Conservation (phyloP, 164 flowering plant species). For the Malania oleifera region DNA sequence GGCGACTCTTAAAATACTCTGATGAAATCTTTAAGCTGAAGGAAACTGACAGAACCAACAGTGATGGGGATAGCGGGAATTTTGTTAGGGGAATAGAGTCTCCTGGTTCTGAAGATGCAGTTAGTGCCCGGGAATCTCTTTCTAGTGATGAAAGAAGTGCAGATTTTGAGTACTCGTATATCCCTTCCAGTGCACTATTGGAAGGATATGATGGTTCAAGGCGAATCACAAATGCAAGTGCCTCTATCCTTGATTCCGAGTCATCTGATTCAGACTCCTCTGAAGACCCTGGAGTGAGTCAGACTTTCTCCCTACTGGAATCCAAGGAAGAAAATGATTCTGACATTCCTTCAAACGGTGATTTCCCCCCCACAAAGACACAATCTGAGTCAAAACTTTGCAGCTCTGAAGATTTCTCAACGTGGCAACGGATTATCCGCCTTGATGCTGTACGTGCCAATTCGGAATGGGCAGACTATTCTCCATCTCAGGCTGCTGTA, state of each 20-base stretch:
- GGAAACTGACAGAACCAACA: conserved; percentile 22
- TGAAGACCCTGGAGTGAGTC: conserved; percentile 34
- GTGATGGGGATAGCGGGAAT: conserved; percentile 16
- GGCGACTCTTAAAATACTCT: conserved; percentile 27
- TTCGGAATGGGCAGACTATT: conserved; percentile 64
- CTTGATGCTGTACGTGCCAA: conserved; percentile 89
- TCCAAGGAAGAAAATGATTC: not conserved
- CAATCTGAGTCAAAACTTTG: conserved; percentile 24
- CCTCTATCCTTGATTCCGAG: conserved; percentile 30
- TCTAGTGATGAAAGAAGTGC: conserved; percentile 56
- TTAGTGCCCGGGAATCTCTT: conserved; percentile 83
- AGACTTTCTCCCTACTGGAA: not conserved
- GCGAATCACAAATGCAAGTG: conserved; percentile 24
- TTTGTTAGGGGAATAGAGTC: conserved; percentile 27
- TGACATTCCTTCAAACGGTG: not conserved
- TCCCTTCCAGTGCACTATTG: conserved; percentile 20
- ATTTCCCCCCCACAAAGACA: conserved; percentile 22
- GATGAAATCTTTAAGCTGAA: conserved; percentile 19
- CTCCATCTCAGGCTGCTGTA: conserved; percentile 62
- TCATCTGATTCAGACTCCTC: conserved; percentile 67
- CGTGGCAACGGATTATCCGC: conserved; percentile 95
- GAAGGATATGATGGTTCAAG: conserved; percentile 32
- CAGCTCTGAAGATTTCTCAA: conserved; percentile 59
- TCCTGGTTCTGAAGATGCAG: conserved; percentile 66
- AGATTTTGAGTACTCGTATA: conserved; percentile 32